Base-by-base conservation (phyloP, 306 rosid genomes). In the Delonix regia region DNA sequence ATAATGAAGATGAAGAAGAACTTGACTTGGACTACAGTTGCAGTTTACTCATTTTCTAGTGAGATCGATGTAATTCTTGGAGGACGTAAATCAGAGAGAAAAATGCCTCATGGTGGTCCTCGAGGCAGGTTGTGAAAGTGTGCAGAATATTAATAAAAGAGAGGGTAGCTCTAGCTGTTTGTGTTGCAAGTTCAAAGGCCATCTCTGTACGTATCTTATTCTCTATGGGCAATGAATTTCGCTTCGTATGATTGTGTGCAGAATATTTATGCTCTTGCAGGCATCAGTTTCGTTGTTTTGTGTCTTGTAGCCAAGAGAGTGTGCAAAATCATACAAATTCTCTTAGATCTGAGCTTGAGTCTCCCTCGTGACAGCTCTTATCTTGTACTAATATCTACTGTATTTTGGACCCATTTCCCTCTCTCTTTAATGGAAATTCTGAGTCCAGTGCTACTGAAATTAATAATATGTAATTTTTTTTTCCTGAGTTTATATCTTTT, bases 331-430 rank as follows among this genome's bases (percentile, higher is more conserved):
- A 80, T 82, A 83, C 69, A 83, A 80, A 85, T 89, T 87, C 86
- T 83, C 83, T 85, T 86, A 85, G 88, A 88, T 88, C 90, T 88
- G 83, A 74, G 83, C 33, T 74, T n/a, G 3, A 75, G 78, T 82
- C 83, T 44, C 87, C 76, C 98, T 89, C 93, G 98, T 93, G 98
- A 90, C 93, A 85, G 91, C 83, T 84, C 87, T 83, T 79, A 75
- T 47, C 11, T 3, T 84, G 86, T 87, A 87, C 87, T 71, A 87
- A 63, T 82, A 82, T 85, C 84, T 84, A 76, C 88, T 86, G 90
- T 82, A 89, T 88, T 85, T 89, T 89, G 84, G 87, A 86, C 61
- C 45, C 76, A 55, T 69, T 76, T 60, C 81, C 56, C 33, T 74
- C 28, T 62, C 65, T 66, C 60, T 60, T n/a, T 73, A 13, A 36